Percentiles rank a stretch among this genome's conserved stretches.
Evolutionary conservation across 768 basidiomycete species (phyloP).

Genomic region (Boletus subparvulus): DNA sequence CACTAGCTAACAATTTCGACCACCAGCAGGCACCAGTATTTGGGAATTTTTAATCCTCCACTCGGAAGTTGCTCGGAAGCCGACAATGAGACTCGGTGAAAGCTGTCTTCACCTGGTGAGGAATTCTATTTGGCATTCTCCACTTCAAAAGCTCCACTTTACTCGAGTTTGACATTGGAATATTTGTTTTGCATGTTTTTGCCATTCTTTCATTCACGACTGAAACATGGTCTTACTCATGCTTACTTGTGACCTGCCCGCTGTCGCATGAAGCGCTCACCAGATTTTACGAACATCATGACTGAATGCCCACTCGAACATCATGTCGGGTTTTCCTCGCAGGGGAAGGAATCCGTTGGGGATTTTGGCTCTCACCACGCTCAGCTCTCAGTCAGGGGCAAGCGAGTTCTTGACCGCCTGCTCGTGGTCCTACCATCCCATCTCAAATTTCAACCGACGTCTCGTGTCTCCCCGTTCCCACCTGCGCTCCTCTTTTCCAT

Average conservation of each 20-base stretch:
- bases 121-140: conserved; percentile 4
- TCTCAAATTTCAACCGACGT: conserved; percentile 1
- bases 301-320: conserved; percentile 8
- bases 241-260: neutral
- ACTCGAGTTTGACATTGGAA: conserved; percentile 1
- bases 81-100: conserved; percentile 10
- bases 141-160: neutral
- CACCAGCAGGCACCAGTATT: neutral
- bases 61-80: neutral
- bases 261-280: conserved; percentile 9
- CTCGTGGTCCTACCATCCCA: conserved; percentile 14
- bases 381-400: conserved; percentile 10
- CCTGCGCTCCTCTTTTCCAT: conserved; percentile 25
- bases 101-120: conserved; percentile 15
- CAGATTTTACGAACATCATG: conserved; percentile 24
- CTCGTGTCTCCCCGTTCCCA: conserved; percentile 2
- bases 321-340: neutral
- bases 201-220: conserved; percentile 2
- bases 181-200: neutral
- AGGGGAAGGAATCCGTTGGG: conserved; percentile 1
- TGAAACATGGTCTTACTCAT: conserved; percentile 4
- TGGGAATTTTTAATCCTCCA: neutral
- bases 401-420: conserved; percentile 12
- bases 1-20: neutral
- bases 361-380: neutral